A percentile compares a stretch with the other conserved stretches of the same genome.
phyloP scores from a whole-genome alignment of 345 rosid species.

The Triadica sebifera region DNA sequence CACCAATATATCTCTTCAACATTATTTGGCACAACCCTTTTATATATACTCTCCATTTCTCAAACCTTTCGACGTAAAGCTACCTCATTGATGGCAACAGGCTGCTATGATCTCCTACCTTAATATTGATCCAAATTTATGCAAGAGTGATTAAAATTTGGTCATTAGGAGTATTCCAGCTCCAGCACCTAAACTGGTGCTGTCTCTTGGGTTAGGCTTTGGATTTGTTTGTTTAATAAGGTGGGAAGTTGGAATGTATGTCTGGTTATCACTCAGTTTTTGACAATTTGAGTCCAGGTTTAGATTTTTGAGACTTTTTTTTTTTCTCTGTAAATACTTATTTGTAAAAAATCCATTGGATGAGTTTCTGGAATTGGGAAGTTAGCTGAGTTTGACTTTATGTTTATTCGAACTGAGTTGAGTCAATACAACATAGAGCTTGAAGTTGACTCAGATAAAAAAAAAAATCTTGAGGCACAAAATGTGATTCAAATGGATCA shows the following conservation, averaged over 20 bases:
- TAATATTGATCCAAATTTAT: neutral
- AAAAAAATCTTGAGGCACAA: too few relatives aligned
- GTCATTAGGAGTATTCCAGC: too few relatives aligned
- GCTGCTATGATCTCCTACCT: slow-evolving; percentile 81
- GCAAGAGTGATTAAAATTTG: too few relatives aligned
- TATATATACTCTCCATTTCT: slow-evolving; percentile 46
- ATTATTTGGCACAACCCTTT: slow-evolving; percentile 51
- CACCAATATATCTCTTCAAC: slow-evolving; percentile 64
- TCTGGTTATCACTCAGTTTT: too few relatives aligned
- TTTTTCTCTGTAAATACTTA: neutral
- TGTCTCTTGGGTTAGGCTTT: neutral
- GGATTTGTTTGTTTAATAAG: neutral
- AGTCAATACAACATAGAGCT: too few relatives aligned
- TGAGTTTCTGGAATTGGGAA: neutral
- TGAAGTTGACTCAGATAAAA: too few relatives aligned
- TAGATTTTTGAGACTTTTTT: neutral
- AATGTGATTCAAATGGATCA: too few relatives aligned
- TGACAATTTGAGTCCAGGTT: neutral
- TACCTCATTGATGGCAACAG: slow-evolving; percentile 60
- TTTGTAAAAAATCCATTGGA: neutral
- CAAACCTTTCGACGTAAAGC: slow-evolving; percentile 57
- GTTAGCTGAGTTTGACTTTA: neutral
- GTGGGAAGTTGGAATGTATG: neutral
- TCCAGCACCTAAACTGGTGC: neutral
- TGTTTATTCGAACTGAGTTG: too few relatives aligned